Evolutionary conservation across 805 yeast genomes (phyloP), one percentile per base, ranked within the genome.

Genomic region (Ogataea populi-albae): DNA sequence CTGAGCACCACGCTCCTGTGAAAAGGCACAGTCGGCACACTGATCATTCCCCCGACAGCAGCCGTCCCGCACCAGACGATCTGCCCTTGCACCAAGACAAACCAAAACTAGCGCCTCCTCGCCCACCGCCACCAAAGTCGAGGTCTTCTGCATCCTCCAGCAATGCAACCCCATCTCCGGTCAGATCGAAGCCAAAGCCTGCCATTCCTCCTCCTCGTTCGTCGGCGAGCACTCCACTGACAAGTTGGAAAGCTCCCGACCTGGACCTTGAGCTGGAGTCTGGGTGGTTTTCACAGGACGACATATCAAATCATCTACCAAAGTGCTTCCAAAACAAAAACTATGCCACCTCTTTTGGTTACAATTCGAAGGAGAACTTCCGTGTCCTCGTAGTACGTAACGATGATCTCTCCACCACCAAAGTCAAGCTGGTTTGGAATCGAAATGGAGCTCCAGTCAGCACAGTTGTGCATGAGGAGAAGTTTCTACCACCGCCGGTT

Each of bases 271-370:
- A 74, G 30, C 52, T 75, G 3, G 34, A 50, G 0, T 48, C 68
- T 0, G 69, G 71, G 1, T 76, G 81, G 81, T 75, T 63, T 52
- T 61, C 68, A 1, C 50, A 58, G 10, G 47, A 54, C 6, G 42
- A 54, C 4, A 47, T 54, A 29, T 45, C 35, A 3, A 34, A 38
- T 1, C 43, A 35, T 15, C 37, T 71, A n/a, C 80, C 80, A 1
- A 32, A 40, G 8, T 55, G 55, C 29, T 52, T 75, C 3, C 32
- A 49, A 16, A 69, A 69, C 1, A 50, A 64, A 22, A 64, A 62
- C 38, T 66, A 46, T 37, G 54, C 58, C 4, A 48, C 52, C 1
- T 50, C 64, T 11, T 51, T 50, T 29, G 62, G 66, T 0, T 53
- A 45, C 37, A 45, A 44, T 17, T 49, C 54, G 7, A 43, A 46